A percentile compares a stretch with the other conserved stretches of the same genome.
These are phyloP conservation scores for Sphaceloma murrayae DNA, from an alignment of 2,329 filamentous ascomycete species.

Conservation along the genomic window DNA sequence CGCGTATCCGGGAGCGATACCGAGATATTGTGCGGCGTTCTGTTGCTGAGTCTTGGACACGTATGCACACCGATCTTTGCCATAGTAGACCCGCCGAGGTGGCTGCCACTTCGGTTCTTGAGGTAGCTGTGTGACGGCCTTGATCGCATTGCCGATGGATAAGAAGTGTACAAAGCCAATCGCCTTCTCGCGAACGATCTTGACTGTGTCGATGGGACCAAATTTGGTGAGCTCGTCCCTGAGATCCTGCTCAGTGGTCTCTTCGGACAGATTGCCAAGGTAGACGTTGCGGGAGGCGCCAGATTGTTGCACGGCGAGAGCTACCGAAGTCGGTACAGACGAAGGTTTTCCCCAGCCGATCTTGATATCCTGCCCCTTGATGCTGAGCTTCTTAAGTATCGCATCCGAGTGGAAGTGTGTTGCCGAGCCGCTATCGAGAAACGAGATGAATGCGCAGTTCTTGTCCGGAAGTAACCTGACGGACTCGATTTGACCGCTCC, in stretches of 20 bases:
- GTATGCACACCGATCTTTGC: slow-evolving; percentile 96
- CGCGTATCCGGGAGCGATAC: slow-evolving; percentile 91
- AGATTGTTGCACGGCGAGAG: slow-evolving; percentile 94
- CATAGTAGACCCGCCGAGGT: slow-evolving; percentile 92
- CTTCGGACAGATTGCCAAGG: slow-evolving; percentile 83
- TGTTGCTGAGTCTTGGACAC: slow-evolving; percentile 99
- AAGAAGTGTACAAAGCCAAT: slow-evolving; percentile 98
- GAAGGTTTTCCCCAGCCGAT: slow-evolving; percentile 99
- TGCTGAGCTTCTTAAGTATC: slow-evolving; percentile 97
- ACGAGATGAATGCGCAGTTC: slow-evolving; percentile 99
- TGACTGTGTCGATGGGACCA: slow-evolving; percentile 91
- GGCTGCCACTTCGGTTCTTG: slow-evolving; percentile 96
- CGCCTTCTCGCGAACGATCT: slow-evolving; percentile 94
- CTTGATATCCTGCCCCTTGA: slow-evolving; percentile 98
- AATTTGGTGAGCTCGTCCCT: slow-evolving; percentile 94
- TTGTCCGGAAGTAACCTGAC: slow-evolving; percentile 93
- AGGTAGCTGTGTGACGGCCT: slow-evolving; percentile 90
- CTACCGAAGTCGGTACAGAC: slow-evolving; percentile 92
- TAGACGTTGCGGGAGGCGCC: slow-evolving; percentile 96
- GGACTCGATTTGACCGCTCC: slow-evolving; percentile 98
- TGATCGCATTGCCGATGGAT: slow-evolving; percentile 96
- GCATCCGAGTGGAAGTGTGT: slow-evolving; percentile 99
- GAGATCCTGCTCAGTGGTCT: slow-evolving; percentile 81
- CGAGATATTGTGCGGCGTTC: slow-evolving; percentile 94
- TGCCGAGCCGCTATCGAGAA: slow-evolving; percentile 92